Evolutionary conservation across 106 monocot genomes (phyloP).

Genomic region (Phalaenopsis aphrodite): DNA sequence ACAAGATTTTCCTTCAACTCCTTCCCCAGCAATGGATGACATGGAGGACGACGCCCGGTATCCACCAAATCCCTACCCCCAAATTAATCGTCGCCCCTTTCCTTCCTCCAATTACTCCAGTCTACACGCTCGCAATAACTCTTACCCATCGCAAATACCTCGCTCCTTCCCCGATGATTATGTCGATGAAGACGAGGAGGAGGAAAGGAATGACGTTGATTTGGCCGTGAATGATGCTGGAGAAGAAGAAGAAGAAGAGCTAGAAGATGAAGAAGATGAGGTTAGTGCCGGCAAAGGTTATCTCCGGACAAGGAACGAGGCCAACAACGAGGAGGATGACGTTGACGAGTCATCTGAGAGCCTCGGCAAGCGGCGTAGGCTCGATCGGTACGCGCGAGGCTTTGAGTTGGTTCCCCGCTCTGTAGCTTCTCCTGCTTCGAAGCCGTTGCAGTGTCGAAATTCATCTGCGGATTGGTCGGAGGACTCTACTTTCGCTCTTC

Average conservation of each 20-base stretch:
- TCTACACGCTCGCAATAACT: conserved; percentile 12
- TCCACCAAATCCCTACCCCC: conserved; percentile 30
- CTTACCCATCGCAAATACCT: conserved; percentile 9
- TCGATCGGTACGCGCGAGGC: conserved; percentile 51
- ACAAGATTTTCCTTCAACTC: background rate
- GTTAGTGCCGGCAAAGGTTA: background rate
- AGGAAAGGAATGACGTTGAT: conserved; percentile 7
- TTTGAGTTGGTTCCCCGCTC: conserved; percentile 79
- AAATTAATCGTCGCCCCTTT: conserved; percentile 13
- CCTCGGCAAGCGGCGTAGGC: conserved; percentile 56
- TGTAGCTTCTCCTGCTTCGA: background rate
- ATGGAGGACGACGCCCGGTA: conserved; percentile 57
- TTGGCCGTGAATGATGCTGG: conserved; percentile 6
- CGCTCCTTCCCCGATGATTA: conserved; percentile 18
- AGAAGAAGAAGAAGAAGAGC: conserved; percentile 20
- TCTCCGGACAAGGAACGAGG: background rate
- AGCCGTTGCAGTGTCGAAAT: conserved; percentile 8
- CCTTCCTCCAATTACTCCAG: conserved; percentile 10
- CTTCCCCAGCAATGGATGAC: conserved; percentile 9
- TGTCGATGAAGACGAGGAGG: conserved; percentile 9
- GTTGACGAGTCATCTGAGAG: conserved; percentile 36
- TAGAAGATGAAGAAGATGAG: conserved; percentile 13
- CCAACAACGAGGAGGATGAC: conserved; percentile 14
- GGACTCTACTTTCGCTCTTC: conserved; percentile 68
- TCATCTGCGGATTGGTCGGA: conserved; percentile 80